Evolutionary conservation across 495 filamentous ascomycete species (phyloP).

Genomic region (Daldinia caldariorum): DNA sequence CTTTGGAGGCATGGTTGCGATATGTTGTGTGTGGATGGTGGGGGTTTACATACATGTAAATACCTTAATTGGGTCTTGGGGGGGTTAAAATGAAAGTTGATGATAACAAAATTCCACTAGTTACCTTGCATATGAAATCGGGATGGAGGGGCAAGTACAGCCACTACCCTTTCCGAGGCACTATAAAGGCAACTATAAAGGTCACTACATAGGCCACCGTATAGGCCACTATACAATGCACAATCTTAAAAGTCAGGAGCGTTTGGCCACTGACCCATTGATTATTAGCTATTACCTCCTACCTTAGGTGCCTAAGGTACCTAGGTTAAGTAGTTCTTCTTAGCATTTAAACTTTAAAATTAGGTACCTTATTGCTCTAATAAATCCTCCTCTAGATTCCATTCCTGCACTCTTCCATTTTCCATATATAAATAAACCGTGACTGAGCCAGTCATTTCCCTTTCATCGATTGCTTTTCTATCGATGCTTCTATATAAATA

Average conservation of each 20-base stretch:
- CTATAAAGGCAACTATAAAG: too few relatives aligned
- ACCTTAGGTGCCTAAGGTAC: too few relatives aligned
- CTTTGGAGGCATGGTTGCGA: conserved; percentile 43
- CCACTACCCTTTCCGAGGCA: not conserved
- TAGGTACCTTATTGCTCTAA: not conserved
- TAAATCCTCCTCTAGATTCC: not conserved
- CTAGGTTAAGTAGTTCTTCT: too few relatives aligned
- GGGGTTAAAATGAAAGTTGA: conserved; percentile 13
- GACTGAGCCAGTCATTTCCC: not conserved
- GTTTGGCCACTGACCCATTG: not conserved
- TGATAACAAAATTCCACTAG: conserved; percentile 21
- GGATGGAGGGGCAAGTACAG: conserved; percentile 35
- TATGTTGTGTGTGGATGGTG: conserved; percentile 28
- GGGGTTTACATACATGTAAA: too few relatives aligned
- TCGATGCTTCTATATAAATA: conserved; percentile 17
- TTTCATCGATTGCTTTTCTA: conserved; percentile 6
- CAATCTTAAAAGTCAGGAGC: not conserved
- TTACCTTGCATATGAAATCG: not conserved
- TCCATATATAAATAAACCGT: conserved; percentile 2
- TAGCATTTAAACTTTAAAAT: not conserved
- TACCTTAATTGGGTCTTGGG: conserved; percentile 2
- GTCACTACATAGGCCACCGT: too few relatives aligned
- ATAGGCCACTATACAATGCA: too few relatives aligned
- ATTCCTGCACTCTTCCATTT: not conserved
- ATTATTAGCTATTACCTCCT: too few relatives aligned